Evolutionary conservation across 2,329 filamentous ascomycete genomes (phyloP).

Genomic region (Thyridium curvatum): DNA sequence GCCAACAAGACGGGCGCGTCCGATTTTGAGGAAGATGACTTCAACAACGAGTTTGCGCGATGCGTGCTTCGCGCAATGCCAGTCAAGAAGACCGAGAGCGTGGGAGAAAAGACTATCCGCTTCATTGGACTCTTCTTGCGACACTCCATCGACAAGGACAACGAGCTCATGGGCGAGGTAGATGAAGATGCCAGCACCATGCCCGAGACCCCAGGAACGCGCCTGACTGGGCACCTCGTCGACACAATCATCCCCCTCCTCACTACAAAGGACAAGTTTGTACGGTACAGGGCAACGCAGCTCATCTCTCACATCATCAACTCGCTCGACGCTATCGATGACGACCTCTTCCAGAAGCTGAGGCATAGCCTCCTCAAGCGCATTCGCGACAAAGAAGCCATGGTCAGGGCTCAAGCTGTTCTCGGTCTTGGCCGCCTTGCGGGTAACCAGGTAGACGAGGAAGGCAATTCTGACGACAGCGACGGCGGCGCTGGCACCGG

Average conservation of each 20-base stretch:
- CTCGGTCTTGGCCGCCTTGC: conserved; percentile 82
- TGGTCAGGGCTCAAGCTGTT: conserved; percentile 87
- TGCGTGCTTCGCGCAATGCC: conserved; percentile 77
- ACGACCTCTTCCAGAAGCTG: conserved; percentile 80
- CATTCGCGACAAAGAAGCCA: conserved; percentile 88
- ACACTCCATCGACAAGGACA: conserved; percentile 64
- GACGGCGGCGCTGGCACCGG: conserved; percentile 63
- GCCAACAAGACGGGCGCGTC: conserved; percentile 47
- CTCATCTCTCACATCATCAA: conserved; percentile 88
- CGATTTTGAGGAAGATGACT: conserved; percentile 77
- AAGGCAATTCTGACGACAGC: conserved; percentile 63
- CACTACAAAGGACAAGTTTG: conserved; percentile 82
- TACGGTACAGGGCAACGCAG: conserved; percentile 85
- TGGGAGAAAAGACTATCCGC: conserved; percentile 76
- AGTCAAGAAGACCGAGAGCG: conserved; percentile 86
- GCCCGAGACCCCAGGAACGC: conserved; percentile 76
- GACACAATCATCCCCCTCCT: conserved; percentile 69
- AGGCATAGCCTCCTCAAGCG: conserved; percentile 75
- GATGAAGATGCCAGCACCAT: conserved; percentile 65
- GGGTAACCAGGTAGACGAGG: conserved; percentile 67
- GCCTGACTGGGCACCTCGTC: conserved; percentile 70
- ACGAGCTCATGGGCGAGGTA: conserved; percentile 58
- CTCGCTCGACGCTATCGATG: conserved; percentile 84
- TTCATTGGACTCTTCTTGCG: conserved; percentile 86
- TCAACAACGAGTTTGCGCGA: conserved; percentile 78